These are phyloP conservation scores for Wickerhamomyces sp. DNA, from an alignment of 1,139 yeast species.

Conservation along the genomic window DNA sequence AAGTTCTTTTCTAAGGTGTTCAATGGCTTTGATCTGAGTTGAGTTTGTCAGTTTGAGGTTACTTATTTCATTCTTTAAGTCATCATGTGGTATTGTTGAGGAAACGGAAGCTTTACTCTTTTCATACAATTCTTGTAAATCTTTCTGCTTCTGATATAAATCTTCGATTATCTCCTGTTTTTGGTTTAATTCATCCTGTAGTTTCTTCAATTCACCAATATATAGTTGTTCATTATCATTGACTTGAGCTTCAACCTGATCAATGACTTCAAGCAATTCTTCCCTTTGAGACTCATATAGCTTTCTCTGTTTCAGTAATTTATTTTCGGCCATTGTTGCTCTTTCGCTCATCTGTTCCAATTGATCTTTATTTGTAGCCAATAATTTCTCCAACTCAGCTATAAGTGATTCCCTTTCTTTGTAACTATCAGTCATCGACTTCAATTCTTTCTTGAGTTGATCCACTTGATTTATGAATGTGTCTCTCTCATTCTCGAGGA, in stretches of 20 bases:
- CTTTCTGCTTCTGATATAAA: conserved; percentile 6
- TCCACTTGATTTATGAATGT: conserved; percentile 9
- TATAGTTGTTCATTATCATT: conserved; percentile 30
- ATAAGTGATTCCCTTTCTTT: conserved; percentile 10
- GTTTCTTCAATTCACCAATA: conserved; percentile 24
- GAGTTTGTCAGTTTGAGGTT: conserved; percentile 14
- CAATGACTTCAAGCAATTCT: conserved; percentile 54
- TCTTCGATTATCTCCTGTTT: conserved; percentile 17
- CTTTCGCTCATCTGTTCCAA: conserved; percentile 15
- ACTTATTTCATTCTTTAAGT: conserved; percentile 9
- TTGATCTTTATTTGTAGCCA: conserved; percentile 4
- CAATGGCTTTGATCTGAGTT: conserved; percentile 12
- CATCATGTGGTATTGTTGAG: not conserved
- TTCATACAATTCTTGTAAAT: conserved; percentile 9
- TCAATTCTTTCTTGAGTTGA: conserved; percentile 10
- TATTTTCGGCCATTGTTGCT: conserved; percentile 16
- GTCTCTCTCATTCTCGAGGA: conserved; percentile 19
- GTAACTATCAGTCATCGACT: conserved; percentile 6
- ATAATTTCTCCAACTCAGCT: conserved; percentile 10
- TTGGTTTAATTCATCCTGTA: conserved; percentile 23
- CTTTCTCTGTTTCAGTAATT: conserved; percentile 38
- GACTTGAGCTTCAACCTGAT: conserved; percentile 40
- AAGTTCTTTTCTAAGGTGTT: conserved; percentile 11
- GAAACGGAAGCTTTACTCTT: conserved; percentile 5
- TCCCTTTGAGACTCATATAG: conserved; percentile 49